These are phyloP conservation scores for Agaricus subrufescens DNA, from an alignment of 768 basidiomycete species.

Conservation along the genomic window DNA sequence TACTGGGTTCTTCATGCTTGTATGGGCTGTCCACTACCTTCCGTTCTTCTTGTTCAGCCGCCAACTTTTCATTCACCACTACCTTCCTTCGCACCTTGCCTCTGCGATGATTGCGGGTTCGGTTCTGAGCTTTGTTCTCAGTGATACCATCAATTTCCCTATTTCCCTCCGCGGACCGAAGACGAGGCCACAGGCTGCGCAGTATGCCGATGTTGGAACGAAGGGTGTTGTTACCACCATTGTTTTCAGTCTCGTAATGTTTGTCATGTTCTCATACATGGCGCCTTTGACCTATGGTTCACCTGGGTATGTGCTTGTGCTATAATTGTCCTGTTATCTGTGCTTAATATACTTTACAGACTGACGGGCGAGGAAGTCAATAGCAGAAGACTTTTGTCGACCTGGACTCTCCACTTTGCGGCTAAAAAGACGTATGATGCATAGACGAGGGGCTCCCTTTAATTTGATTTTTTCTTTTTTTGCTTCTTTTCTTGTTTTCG, in stretches of 20 bases:
- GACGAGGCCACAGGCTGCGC: constrained; percentile 48
- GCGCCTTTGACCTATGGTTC: constrained; percentile 93
- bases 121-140: constrained; percentile 84
- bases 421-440: constrained; percentile 54
- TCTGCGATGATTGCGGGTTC: constrained; percentile 91
- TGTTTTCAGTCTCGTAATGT: constrained; percentile 53
- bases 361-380: constrained; percentile 85
- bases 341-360: constrained; percentile 33
- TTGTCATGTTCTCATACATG: constrained; percentile 68
- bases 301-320: constrained; percentile 67
- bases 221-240: constrained; percentile 67
- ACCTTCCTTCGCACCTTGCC: constrained; percentile 93
- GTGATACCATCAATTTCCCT: constrained; percentile 90
- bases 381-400: constrained; percentile 72
- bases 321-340: neutral
- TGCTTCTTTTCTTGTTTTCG: constrained; percentile 12
- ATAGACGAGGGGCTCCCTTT: constrained; percentile 14
- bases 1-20: constrained; percentile 88
- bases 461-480: constrained; percentile 9
- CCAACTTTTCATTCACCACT: constrained; percentile 96
- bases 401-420: constrained; percentile 94
- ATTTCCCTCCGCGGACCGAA: constrained; percentile 71
- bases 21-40: constrained; percentile 94
- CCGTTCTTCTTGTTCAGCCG: constrained; percentile 99
- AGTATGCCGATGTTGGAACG: constrained; percentile 72